Evolutionary conservation across 2,329 filamentous ascomycete genomes (phyloP), one percentile per base, ranked within the genome.

Genomic region (Huntiella savannae): DNA sequence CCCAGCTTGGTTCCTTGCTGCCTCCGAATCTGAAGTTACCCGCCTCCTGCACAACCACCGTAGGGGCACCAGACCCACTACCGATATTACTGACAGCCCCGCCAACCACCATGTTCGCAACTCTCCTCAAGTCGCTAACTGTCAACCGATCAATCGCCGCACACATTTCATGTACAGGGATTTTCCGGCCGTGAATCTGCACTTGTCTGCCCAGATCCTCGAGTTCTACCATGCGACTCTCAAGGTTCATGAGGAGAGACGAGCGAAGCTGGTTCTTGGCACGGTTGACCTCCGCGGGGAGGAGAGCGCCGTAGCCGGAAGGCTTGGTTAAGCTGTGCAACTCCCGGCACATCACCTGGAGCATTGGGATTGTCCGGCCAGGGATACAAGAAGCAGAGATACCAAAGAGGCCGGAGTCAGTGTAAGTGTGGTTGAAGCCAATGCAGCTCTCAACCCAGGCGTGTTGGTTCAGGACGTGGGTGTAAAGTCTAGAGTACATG

Each of bases 401-500:
- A 53, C 91, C 91, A 57, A 98, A 98, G 37, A 98, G 74, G 3
- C 91, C 91, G 5, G 81, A 87, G 62, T 98, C 91, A 0, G 84
- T 91, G 70, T 98, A 98, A 40, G 82, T 84, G 69, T 96, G 87
- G 69, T 96, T 96, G 69, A 96, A 96, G 28, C 88, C 82, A 44
- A 93, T 72, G 64, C 91, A 96, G 50, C 78, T 87, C 65, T 98
- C 91, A 19, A 98, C 85, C 88, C 88, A 98, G 54, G 82, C 85
- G 64, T 94, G 79, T 64, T 96, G 87, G 67, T 98, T 98, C 44
- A 98, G 74, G 0, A 96, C 88, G 60, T 95, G 94, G 52, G 87
- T 96, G 69, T 95, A 98, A 6, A 98, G 75, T 10, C 91, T 81
- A 34, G 84, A 93, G 69, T 96, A 96, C 91, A 98, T 98, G 60